Evolutionary conservation across 225 moss, liverwort and hornwort species (phyloP).

Genomic region (Climacium dendroides): DNA sequence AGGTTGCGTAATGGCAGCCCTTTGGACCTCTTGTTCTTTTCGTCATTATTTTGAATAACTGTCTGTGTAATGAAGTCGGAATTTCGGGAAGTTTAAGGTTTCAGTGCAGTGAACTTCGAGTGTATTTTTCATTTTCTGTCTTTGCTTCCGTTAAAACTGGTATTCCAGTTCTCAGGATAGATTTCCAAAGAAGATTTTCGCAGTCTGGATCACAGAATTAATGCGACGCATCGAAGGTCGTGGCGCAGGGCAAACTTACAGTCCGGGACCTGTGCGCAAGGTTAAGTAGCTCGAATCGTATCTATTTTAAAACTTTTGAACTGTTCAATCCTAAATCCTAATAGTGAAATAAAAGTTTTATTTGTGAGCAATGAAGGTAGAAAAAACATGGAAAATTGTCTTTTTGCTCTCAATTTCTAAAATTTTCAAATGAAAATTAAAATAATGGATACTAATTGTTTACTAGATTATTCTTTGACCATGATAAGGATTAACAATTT

Average conservation of each 20-base stretch:
- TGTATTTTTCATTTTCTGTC: neutral
- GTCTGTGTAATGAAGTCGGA: neutral
- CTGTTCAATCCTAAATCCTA: no score
- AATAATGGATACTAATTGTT: no score
- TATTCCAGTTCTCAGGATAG: neutral
- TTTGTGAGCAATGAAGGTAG: no score
- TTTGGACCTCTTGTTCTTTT: neutral
- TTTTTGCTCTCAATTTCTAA: no score
- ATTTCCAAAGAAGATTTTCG: neutral
- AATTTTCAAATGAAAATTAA: no score
- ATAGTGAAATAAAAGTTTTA: no score
- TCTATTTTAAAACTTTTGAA: no score
- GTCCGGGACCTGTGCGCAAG: neutral
- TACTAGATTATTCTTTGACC: no score
- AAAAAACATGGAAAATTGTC: no score
- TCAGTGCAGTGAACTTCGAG: neutral
- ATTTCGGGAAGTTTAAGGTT: neutral
- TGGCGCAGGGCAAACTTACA: no score
- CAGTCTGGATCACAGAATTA: neutral
- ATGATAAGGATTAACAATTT: no score
- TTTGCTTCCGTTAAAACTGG: neutral
- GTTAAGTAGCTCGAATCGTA: no score
- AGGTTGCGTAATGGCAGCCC: neutral
- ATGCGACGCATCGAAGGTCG: neutral
- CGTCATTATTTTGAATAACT: neutral